phyloP scores from a whole-genome alignment of 2,329 filamentous ascomycete genomes.

The Scedosporium dehoogii region DNA sequence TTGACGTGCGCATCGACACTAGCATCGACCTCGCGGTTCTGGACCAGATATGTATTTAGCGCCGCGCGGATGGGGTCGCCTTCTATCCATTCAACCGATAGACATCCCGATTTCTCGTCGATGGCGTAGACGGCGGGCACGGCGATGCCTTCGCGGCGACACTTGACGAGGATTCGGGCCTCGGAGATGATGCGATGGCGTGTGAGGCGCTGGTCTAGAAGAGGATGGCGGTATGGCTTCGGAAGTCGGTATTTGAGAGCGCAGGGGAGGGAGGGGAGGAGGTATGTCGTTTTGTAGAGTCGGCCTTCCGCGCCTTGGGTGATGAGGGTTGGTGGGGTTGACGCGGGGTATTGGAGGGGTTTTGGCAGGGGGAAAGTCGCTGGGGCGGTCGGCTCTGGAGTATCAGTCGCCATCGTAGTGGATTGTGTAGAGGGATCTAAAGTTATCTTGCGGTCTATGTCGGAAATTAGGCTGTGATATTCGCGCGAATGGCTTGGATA shows the following conservation, averaged over 20 bases:
- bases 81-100: slow-evolving; percentile 78
- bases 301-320: slow-evolving; percentile 94
- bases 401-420: neutral
- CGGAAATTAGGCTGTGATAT: too few species aligned
- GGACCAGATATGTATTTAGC: slow-evolving; percentile 58
- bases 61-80: slow-evolving; percentile 60
- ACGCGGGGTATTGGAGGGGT: slow-evolving; percentile 53
- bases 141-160: slow-evolving; percentile 64
- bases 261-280: slow-evolving; percentile 55
- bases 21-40: slow-evolving; percentile 23
- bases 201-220: slow-evolving; percentile 79
- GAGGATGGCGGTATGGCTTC: slow-evolving; percentile 86
- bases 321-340: slow-evolving; percentile 57
- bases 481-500: too few species aligned
- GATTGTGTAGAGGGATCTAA: too few species aligned
- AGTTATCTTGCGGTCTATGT: too few species aligned
- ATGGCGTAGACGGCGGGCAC: slow-evolving; percentile 74
- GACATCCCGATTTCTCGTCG: slow-evolving; percentile 56
- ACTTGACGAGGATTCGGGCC: slow-evolving; percentile 72
- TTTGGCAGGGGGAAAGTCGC: slow-evolving; percentile 44
- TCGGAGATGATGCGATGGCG: slow-evolving; percentile 81
- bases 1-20: slow-evolving; percentile 42
- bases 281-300: slow-evolving; percentile 78
- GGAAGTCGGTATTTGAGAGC: slow-evolving; percentile 86
- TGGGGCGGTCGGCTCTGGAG: neutral